A percentile compares a stretch with the other conserved stretches of the same genome.
phyloP scores from a whole-genome alignment of 2,329 filamentous ascomycete species.

The Aspergillus aculeatus region DNA sequence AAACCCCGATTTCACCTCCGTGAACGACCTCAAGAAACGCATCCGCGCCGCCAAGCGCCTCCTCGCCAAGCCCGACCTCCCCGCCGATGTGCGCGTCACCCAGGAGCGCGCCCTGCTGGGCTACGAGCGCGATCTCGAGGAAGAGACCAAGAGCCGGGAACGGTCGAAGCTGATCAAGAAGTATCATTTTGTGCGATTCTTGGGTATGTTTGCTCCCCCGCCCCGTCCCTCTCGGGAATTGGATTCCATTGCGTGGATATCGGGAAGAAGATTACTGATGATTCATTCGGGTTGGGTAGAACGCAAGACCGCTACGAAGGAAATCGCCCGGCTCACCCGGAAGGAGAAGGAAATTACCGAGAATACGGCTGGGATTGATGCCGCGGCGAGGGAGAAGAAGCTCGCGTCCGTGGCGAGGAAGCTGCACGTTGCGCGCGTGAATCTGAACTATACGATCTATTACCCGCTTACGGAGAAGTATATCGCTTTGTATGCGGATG shows the following conservation, averaged over 20 bases:
- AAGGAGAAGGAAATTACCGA: conserved; percentile 42
- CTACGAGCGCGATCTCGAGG: conserved; percentile 56
- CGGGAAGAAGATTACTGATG: not conserved
- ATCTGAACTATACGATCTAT: conserved; percentile 63
- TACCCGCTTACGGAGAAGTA: conserved; percentile 62
- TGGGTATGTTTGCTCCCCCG: conserved; percentile 42
- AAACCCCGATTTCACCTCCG: conserved; percentile 33
- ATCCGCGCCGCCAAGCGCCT: conserved; percentile 58
- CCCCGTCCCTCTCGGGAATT: too few relatives aligned
- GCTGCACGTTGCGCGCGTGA: conserved; percentile 54
- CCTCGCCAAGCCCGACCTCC: conserved; percentile 50
- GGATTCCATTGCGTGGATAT: too few relatives aligned
- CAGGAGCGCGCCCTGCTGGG: conserved; percentile 60
- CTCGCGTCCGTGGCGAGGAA: conserved; percentile 29
- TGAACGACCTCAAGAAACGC: conserved; percentile 55
- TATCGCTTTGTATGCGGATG: conserved; percentile 53
- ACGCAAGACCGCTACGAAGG: conserved; percentile 44
- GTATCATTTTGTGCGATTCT: conserved; percentile 67
- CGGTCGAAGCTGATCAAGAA: conserved; percentile 57
- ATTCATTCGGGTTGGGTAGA: conserved; percentile 24
- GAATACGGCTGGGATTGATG: conserved; percentile 21
- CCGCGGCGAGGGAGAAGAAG: conserved; percentile 26
- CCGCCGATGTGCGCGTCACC: conserved; percentile 55
- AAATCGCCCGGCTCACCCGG: conserved; percentile 35
- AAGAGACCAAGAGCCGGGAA: conserved; percentile 50